A percentile compares a stretch with the other conserved stretches of the same genome.
Evolutionary conservation across 495 filamentous ascomycete species (phyloP).

Genomic region (Bacidia gigantensis): DNA sequence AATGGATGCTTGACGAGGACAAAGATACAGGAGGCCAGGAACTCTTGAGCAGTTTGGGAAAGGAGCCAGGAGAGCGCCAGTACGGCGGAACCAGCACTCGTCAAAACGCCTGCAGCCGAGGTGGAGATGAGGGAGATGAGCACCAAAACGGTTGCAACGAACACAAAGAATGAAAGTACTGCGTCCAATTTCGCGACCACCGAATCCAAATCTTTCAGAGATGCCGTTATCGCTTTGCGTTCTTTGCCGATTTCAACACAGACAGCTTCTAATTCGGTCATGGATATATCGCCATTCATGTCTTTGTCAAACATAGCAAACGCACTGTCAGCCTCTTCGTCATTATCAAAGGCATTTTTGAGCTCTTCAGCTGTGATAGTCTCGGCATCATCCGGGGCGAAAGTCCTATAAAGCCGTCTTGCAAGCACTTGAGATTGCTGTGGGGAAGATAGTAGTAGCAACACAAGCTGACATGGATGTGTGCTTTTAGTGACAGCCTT

Average conservation of each 20-base stretch:
- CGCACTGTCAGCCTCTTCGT: constrained; percentile 81
- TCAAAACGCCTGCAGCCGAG: constrained; percentile 72
- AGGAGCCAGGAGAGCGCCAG: constrained; percentile 88
- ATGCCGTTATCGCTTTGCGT: constrained; percentile 88
- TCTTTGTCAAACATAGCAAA: constrained; percentile 94
- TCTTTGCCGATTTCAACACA: constrained; percentile 92
- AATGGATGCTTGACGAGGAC: constrained; percentile 98
- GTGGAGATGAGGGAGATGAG: constrained; percentile 82
- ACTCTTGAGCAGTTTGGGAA: constrained; percentile 84
- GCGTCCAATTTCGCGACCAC: constrained; percentile 85
- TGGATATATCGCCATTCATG: constrained; percentile 91
- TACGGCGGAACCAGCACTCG: constrained; percentile 71
- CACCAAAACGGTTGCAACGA: constrained; percentile 65
- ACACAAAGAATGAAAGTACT: constrained; percentile 74
- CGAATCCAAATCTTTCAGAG: constrained; percentile 86
- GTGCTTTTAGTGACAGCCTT: constrained; percentile 55
- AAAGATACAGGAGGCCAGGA: constrained; percentile 81
- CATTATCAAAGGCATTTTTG: constrained; percentile 63
- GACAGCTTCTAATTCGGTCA: constrained; percentile 86
- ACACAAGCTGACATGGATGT: constrained; percentile 70
- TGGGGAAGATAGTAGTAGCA: constrained; percentile 60
- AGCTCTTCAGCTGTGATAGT: constrained; percentile 66
- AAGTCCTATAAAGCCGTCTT: constrained; percentile 82
- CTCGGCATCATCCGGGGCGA: constrained; percentile 58
- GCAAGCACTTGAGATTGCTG: constrained; percentile 74